phyloP scores from a whole-genome alignment of 305 asterid genomes.

The Rubia occidens region DNA sequence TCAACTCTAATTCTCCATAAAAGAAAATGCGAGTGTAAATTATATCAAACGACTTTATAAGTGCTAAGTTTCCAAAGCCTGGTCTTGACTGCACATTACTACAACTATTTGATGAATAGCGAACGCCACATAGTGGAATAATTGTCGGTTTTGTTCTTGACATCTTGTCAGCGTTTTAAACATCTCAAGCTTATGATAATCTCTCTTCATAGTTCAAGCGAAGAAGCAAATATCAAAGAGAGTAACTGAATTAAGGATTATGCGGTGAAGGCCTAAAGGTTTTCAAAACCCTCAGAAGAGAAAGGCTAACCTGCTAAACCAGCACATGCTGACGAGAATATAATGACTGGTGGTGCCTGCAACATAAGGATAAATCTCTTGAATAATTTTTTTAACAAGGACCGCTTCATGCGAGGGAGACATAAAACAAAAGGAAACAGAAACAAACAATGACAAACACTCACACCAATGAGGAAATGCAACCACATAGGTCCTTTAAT shows the following conservation, averaged over 20 bases:
- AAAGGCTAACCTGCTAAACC: constrained; percentile 63
- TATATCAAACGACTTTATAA: not conserved
- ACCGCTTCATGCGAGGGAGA: not conserved
- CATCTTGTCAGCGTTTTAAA: not conserved
- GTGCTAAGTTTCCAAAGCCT: not conserved
- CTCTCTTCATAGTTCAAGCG: not conserved
- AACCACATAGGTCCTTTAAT: constrained; percentile 88
- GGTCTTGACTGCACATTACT: not conserved
- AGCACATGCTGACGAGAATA: constrained; percentile 82
- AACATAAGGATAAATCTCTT: constrained; percentile 17
- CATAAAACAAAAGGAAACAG: constrained; percentile 1
- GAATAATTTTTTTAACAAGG: constrained; percentile 6
- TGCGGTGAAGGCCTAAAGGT: not conserved
- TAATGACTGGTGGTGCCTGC: constrained; percentile 79
- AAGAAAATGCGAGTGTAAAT: too few relatives aligned
- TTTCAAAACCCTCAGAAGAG: constrained; percentile 13
- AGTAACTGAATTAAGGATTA: not conserved
- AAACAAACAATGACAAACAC: constrained; percentile 19
- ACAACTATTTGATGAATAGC: not conserved
- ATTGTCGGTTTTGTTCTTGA: not conserved
- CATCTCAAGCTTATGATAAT: not conserved
- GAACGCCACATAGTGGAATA: not conserved
- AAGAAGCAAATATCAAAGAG: not conserved
- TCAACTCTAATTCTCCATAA: not conserved
- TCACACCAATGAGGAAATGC: constrained; percentile 85